These are phyloP conservation scores for Toxicodendron radicans DNA, from an alignment of 345 rosid genomes.

Conservation along the genomic window DNA sequence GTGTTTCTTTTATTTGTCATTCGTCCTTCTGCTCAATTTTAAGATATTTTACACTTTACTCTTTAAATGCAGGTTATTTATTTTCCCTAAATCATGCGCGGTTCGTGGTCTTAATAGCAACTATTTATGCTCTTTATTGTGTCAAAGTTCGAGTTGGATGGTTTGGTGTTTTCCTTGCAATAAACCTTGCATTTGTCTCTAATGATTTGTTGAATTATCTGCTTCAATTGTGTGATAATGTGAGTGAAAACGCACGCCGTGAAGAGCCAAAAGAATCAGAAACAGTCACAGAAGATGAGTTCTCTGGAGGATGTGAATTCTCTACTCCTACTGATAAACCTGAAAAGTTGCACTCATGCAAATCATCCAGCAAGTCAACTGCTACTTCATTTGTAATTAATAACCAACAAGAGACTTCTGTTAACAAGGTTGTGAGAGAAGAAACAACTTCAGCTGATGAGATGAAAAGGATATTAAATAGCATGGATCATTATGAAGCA, in stretches of 20 bases:
- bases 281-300: conserved; percentile 66
- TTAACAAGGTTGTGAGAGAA: conserved; percentile 47
- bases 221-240: conserved; percentile 81
- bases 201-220: conserved; percentile 72
- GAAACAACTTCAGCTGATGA: conserved; percentile 67
- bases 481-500: conserved; percentile 80
- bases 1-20: not conserved
- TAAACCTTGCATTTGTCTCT: conserved; percentile 87
- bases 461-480: conserved; percentile 80
- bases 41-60: conserved; percentile 17
- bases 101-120: conserved; percentile 74
- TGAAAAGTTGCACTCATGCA: conserved; percentile 61
- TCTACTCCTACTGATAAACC: conserved; percentile 54
- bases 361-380: conserved; percentile 61
- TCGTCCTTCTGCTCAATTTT: conserved; percentile 10
- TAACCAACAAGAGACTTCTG: conserved; percentile 47
- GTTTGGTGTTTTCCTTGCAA: conserved; percentile 80
- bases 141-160: conserved; percentile 95
- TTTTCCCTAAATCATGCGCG: conserved; percentile 93
- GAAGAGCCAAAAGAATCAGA: conserved; percentile 72
- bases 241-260: conserved; percentile 48
- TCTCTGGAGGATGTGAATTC: conserved; percentile 54
- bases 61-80: conserved; percentile 70
- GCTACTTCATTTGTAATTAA: conserved; percentile 48
- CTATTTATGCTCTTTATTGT: conserved; percentile 66